Conservation (phyloP, 2,329 filamentous ascomycete species). For the Epichloe sylvatica region DNA sequence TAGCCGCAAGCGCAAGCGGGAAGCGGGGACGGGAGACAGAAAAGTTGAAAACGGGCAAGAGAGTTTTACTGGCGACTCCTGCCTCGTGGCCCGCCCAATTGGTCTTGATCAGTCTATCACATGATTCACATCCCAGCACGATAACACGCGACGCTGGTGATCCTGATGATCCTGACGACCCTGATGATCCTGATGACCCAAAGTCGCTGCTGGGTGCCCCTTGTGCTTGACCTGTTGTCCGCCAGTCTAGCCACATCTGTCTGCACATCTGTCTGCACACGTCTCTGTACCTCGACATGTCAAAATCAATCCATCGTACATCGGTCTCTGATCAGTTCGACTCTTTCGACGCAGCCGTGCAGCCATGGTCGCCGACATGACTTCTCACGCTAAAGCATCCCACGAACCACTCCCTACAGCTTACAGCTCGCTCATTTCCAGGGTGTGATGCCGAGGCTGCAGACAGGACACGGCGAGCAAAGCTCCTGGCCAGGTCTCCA, state of each 20-base stretch:
- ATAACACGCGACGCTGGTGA: not conserved
- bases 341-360: not conserved
- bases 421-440: not conserved
- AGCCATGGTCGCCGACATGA: not conserved
- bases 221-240: too few relatives aligned
- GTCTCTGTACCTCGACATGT: not conserved
- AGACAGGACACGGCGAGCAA: not conserved
- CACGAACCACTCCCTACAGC: not conserved
- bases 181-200: too few relatives aligned
- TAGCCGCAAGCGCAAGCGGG: slow-evolving; percentile 3
- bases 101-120: too few relatives aligned
- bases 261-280: not conserved
- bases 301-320: not conserved
- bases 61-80: not conserved
- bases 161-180: too few relatives aligned
- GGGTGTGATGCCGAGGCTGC: not conserved
- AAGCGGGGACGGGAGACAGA: not conserved
- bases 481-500: not conserved
- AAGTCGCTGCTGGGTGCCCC: too few relatives aligned
- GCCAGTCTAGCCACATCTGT: not conserved
- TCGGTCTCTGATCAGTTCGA: not conserved
- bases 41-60: slow-evolving; percentile 1
- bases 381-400: not conserved
- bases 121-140: not conserved
- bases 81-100: not conserved